phyloP scores from a whole-genome alignment of 2,329 filamentous ascomycete genomes.

The Stachybotrys elegans region DNA sequence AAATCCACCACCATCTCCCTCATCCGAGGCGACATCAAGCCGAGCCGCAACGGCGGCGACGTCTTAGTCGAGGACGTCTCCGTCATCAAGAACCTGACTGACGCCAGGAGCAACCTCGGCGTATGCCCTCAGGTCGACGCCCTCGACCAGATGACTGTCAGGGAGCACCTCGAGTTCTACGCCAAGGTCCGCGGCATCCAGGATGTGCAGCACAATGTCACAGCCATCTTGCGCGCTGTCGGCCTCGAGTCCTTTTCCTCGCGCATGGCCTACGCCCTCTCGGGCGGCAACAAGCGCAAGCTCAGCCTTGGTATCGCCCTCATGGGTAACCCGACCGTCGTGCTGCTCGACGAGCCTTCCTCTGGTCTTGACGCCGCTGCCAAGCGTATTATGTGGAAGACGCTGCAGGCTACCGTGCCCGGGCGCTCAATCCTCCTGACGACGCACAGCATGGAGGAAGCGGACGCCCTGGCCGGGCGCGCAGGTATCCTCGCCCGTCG shows the following conservation, averaged over 20 bases:
- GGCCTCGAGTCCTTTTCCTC: conserved; percentile 66
- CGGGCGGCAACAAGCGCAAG: conserved; percentile 89
- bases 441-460: conserved; percentile 94
- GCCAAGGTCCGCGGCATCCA: conserved; percentile 75
- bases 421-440: conserved; percentile 81
- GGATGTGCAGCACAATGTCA: conserved; percentile 72
- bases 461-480: conserved; percentile 76
- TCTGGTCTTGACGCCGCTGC: conserved; percentile 86
- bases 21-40: conserved; percentile 82
- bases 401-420: conserved; percentile 65
- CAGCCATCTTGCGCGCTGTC: conserved; percentile 71
- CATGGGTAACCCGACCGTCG: conserved; percentile 84
- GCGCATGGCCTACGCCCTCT: conserved; percentile 74
- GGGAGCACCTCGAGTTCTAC: conserved; percentile 84
- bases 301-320: conserved; percentile 82
- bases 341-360: conserved; percentile 84
- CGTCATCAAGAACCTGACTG: conserved; percentile 64
- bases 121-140: conserved; percentile 88
- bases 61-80: conserved; percentile 75
- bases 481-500: conserved; percentile 80
- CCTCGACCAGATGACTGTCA: conserved; percentile 84
- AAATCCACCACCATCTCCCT: conserved; percentile 87
- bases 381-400: conserved; percentile 91
- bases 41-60: conserved; percentile 65
- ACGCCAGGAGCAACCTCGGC: conserved; percentile 73